phyloP scores from a whole-genome alignment of 2,329 filamentous ascomycete species.

The Scytalidium sp. region DNA sequence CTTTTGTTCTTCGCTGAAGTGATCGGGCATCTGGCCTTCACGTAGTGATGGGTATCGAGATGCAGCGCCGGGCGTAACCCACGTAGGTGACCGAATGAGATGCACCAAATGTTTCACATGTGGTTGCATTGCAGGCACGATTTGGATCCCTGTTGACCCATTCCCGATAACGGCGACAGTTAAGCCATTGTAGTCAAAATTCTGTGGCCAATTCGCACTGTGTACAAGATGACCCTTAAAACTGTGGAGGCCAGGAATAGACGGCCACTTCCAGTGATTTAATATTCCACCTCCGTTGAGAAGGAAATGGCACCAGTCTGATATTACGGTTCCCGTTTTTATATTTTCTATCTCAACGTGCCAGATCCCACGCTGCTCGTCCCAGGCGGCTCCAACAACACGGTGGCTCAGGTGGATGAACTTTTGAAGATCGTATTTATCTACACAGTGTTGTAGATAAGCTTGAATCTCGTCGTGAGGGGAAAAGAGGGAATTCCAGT shows the following conservation, averaged over 20 bases:
- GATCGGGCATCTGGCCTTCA: slow-evolving; percentile 31
- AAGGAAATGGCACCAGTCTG: slow-evolving; percentile 39
- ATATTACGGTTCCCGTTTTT: slow-evolving; percentile 21
- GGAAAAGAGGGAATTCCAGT: slow-evolving; percentile 29
- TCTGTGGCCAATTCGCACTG: slow-evolving; percentile 36
- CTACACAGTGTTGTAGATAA: slow-evolving; percentile 31
- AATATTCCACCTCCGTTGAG: slow-evolving; percentile 45
- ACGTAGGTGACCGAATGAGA: slow-evolving; percentile 47
- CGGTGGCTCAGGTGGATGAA: slow-evolving; percentile 41
- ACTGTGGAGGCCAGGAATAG: slow-evolving; percentile 40
- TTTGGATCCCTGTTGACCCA: slow-evolving; percentile 34
- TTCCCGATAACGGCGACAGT: slow-evolving; percentile 33
- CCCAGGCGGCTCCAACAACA: slow-evolving; percentile 41
- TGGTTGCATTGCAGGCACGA: slow-evolving; percentile 32
- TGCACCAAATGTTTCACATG: slow-evolving; percentile 39
- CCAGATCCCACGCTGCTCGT: slow-evolving; percentile 38
- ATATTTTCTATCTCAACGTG: slow-evolving; percentile 29
- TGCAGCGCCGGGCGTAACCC: slow-evolving; percentile 31
- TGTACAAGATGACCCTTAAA: slow-evolving; percentile 45
- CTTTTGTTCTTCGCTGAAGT: slow-evolving; percentile 35
- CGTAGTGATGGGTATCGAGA: slow-evolving; percentile 38
- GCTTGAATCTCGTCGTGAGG: slow-evolving; percentile 33
- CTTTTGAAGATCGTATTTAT: slow-evolving; percentile 31
- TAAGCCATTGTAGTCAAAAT: slow-evolving; percentile 27
- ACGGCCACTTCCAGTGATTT: slow-evolving; percentile 38